Percentiles rank a stretch among this genome's conserved stretches.
Evolutionary conservation across 2,329 filamentous ascomycete genomes (phyloP).

Genomic region (Fusarium udum): DNA sequence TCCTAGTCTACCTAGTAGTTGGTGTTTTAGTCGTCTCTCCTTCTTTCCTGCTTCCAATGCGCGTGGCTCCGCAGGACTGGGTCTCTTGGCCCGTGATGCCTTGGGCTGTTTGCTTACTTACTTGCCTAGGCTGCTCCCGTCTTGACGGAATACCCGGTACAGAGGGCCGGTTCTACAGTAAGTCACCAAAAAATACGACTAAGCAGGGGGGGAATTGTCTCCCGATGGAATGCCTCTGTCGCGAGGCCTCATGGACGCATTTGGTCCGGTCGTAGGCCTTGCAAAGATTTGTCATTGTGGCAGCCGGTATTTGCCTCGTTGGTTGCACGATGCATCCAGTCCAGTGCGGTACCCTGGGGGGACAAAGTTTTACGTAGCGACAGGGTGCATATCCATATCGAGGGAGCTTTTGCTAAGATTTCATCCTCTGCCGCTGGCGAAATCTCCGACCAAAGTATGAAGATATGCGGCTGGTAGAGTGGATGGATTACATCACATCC

Average conservation of each 20-base stretch:
- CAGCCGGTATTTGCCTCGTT: conserved; percentile 1
- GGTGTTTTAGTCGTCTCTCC: neutral
- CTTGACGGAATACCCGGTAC: neutral
- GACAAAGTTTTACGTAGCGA: conserved; percentile 8
- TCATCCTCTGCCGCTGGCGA: neutral
- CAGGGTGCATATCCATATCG: neutral
- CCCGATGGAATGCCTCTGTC: neutral
- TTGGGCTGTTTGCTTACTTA: neutral
- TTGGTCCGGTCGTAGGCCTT: neutral
- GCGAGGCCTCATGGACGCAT: neutral
- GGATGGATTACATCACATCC: conserved; percentile 8
- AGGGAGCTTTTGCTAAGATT: neutral
- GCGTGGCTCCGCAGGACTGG: neutral
- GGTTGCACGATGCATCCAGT: neutral
- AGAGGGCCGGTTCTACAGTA: conserved; percentile 6
- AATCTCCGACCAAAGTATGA: neutral
- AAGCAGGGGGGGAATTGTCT: neutral
- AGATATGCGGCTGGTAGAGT: neutral
- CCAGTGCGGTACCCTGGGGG: neutral
- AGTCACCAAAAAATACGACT: neutral
- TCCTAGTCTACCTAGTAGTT: neutral
- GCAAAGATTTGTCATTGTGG: conserved; percentile 15
- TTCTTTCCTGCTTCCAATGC: neutral
- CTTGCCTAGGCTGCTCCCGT: neutral
- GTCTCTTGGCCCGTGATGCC: neutral